A percentile compares a stretch with the other conserved stretches of the same genome.
Conservation (phyloP, 345 rosid species). For the Hibiscus tridactylites region DNA sequence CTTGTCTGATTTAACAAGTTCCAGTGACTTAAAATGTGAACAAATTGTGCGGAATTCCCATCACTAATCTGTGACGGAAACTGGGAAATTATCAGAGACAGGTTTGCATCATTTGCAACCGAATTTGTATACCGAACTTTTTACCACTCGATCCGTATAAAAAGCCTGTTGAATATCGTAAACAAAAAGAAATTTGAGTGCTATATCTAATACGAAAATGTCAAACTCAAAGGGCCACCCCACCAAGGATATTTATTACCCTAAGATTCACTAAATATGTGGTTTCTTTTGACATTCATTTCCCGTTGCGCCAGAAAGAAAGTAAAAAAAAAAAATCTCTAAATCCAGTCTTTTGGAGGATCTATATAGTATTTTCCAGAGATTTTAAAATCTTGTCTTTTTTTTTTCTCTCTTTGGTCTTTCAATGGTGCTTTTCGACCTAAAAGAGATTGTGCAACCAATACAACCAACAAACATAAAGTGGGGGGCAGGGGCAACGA, state of each 20-base stretch:
- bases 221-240: constrained; percentile 22
- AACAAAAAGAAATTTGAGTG: constrained; percentile 20
- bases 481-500: not conserved
- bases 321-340: not conserved
- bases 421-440: constrained; percentile 4
- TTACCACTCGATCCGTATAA: not conserved
- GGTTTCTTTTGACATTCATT: not conserved
- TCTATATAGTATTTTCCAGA: not conserved
- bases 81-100: no score
- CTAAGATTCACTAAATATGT: constrained; percentile 14
- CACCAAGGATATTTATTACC: constrained; percentile 6
- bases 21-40: no score
- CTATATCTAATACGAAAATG: constrained; percentile 37
- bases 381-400: not conserved
- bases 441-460: constrained; percentile 13
- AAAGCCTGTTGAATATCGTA: constrained; percentile 12
- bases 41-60: no score
- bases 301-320: not conserved
- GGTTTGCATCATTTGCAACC: no score
- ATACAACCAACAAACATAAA: constrained; percentile 3
- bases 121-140: no score
- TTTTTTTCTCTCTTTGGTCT: not conserved
- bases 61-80: no score
- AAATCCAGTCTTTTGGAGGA: not conserved
- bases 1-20: no score